A percentile compares a stretch with the other conserved stretches of the same genome.
phyloP scores from a whole-genome alignment of 2,329 filamentous ascomycete species.

The Fusarium tanahbumbuense region DNA sequence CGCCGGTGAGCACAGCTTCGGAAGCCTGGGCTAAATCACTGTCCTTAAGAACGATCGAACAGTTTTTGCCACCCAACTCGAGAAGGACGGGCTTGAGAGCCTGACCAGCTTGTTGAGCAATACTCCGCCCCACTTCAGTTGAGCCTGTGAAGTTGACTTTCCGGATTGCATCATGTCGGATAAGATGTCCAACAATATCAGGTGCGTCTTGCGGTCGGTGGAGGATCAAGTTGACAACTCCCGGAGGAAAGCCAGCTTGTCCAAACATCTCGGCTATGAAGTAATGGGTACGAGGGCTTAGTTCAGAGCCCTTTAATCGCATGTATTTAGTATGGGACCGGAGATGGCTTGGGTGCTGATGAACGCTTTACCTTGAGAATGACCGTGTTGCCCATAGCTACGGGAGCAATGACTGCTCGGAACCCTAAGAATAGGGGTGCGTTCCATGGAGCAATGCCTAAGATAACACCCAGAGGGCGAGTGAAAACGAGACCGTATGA shows the following conservation, averaged over 20 bases:
- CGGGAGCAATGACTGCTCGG: background rate
- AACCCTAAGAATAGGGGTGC: background rate
- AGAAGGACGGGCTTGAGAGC: slow-evolving; percentile 81
- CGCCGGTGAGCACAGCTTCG: slow-evolving; percentile 60
- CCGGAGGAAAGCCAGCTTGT: slow-evolving; percentile 79
- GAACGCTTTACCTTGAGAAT: slow-evolving; percentile 67
- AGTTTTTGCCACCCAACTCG: slow-evolving; percentile 85
- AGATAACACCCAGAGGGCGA: background rate
- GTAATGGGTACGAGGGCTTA: slow-evolving; percentile 71
- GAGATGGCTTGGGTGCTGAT: background rate
- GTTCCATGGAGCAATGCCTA: slow-evolving; percentile 4
- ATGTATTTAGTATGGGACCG: background rate
- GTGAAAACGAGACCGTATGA: background rate
- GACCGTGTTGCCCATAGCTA: slow-evolving; percentile 70
- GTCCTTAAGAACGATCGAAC: slow-evolving; percentile 80
- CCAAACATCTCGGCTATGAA: slow-evolving; percentile 71
- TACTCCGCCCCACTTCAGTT: slow-evolving; percentile 76
- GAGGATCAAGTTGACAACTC: slow-evolving; percentile 79
- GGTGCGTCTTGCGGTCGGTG: slow-evolving; percentile 72
- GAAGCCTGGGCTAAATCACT: slow-evolving; percentile 81
- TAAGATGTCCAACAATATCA: slow-evolving; percentile 72
- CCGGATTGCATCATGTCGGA: slow-evolving; percentile 72
- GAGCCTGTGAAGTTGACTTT: slow-evolving; percentile 90
- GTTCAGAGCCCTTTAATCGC: slow-evolving; percentile 65
- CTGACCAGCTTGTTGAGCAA: slow-evolving; percentile 75